A percentile compares a stretch with the other conserved stretches of the same genome.
These are phyloP conservation scores for Tripterygium wilfordii DNA, from an alignment of 177 flowering plant genomes.

Conservation along the genomic window DNA sequence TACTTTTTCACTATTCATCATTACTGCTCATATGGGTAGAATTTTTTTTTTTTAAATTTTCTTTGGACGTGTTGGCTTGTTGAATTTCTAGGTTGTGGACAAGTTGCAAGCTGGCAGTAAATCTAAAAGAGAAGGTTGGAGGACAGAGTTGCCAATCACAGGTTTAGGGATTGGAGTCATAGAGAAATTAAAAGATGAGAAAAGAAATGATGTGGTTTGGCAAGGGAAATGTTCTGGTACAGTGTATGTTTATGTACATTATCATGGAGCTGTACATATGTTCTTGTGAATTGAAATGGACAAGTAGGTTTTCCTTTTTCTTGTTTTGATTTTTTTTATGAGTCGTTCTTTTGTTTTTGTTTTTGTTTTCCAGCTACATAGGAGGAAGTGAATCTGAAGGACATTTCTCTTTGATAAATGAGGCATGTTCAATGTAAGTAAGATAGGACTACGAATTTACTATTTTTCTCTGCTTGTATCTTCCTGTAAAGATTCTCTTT, in stretches of 20 bases:
- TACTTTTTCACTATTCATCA: no score
- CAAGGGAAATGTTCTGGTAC: conserved; percentile 98
- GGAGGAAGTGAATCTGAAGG: conserved; percentile 84
- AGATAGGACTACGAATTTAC: conserved; percentile 10
- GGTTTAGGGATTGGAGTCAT: conserved; percentile 65
- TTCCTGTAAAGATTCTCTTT: background rate
- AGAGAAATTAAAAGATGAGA: conserved; percentile 61
- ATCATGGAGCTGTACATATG: background rate
- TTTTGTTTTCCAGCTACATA: conserved; percentile 63
- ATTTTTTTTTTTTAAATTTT: background rate
- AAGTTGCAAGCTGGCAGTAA: conserved; percentile 66
- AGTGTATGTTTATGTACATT: conserved; percentile 61
- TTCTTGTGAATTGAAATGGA: background rate
- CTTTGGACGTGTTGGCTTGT: conserved; percentile 1
- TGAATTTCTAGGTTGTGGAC: conserved; percentile 65
- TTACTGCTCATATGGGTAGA: no score
- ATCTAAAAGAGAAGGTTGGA: conserved; percentile 75
- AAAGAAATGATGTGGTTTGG: conserved; percentile 72
- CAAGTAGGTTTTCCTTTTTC: conserved; percentile 2
- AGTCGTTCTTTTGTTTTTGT: background rate
- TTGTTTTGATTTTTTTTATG: background rate
- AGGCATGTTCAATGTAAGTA: conserved; percentile 98
- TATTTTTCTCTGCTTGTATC: background rate
- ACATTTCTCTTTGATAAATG: conserved; percentile 85
- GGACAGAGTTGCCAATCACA: conserved; percentile 52